Percentiles rank a stretch among this genome's conserved stretches.
These are phyloP conservation scores for Euphorbia peplus DNA, from an alignment of 345 rosid species.

Conservation along the genomic window DNA sequence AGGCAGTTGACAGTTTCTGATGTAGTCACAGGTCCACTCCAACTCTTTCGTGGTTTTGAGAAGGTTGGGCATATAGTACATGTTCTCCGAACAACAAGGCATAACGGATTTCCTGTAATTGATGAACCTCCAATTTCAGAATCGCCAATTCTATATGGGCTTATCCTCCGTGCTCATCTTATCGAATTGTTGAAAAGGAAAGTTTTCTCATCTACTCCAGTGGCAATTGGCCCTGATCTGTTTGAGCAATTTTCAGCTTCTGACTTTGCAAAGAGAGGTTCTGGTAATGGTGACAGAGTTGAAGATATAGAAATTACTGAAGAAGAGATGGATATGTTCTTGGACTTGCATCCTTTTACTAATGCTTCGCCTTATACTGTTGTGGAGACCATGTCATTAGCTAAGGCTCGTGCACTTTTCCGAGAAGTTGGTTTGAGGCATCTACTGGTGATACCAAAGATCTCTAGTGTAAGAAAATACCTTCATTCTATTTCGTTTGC, in stretches of 20 bases:
- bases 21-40: slow-evolving; percentile 82
- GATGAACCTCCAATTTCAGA: slow-evolving; percentile 54
- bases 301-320: slow-evolving; percentile 65
- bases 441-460: slow-evolving; percentile 75
- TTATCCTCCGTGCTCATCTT: slow-evolving; percentile 80
- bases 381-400: slow-evolving; percentile 91
- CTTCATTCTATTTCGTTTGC: slow-evolving; percentile 6
- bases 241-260: slow-evolving; percentile 45
- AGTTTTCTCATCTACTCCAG: slow-evolving; percentile 50
- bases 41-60: slow-evolving; percentile 65
- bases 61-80: slow-evolving; percentile 70
- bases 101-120: slow-evolving; percentile 81
- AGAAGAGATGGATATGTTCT: slow-evolving; percentile 85
- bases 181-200: slow-evolving; percentile 67
- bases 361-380: slow-evolving; percentile 92
- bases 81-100: slow-evolving; percentile 62
- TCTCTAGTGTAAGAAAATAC: slow-evolving; percentile 50
- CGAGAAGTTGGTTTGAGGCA: slow-evolving; percentile 87
- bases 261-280: slow-evolving; percentile 79
- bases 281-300: slow-evolving; percentile 51
- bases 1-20: slow-evolving; percentile 80
- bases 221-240: slow-evolving; percentile 32
- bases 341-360: slow-evolving; percentile 83
- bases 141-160: slow-evolving; percentile 56
- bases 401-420: slow-evolving; percentile 80